Conservation (phyloP, 768 basidiomycete species). For the Hygrophoropsis aurantiaca region DNA sequence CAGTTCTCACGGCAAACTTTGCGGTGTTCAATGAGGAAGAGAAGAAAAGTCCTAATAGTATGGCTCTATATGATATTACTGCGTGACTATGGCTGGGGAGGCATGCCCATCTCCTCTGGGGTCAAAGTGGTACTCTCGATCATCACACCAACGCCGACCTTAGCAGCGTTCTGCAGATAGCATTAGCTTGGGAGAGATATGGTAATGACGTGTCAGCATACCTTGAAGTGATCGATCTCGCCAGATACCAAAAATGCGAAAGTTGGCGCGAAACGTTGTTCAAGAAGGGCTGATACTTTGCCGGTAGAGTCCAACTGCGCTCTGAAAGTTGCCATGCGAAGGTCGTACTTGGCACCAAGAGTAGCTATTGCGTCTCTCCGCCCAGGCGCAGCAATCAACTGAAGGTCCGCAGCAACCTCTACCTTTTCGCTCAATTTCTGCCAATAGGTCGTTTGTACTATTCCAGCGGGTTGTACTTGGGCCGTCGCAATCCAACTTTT, state of each 20-base stretch:
- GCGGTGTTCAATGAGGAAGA: conserved; percentile 1
- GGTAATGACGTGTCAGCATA: conserved; percentile 29
- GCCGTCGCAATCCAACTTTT: conserved; percentile 94
- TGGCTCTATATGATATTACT: conserved; percentile 28
- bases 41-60: conserved; percentile 18
- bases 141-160: conserved; percentile 97
- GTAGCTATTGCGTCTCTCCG: conserved; percentile 92
- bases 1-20: conserved; percentile 19
- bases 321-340: conserved; percentile 89
- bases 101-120: conserved; percentile 79
- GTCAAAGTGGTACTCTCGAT: conserved; percentile 84
- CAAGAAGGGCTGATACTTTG: conserved; percentile 91
- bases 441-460: conserved; percentile 93
- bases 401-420: conserved; percentile 94
- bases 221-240: conserved; percentile 99
- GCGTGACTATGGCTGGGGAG: conserved; percentile 46
- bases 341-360: conserved; percentile 94
- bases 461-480: conserved; percentile 78
- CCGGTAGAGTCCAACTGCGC: conserved; percentile 94
- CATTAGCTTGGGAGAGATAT: conserved; percentile 1
- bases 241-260: conserved; percentile 94
- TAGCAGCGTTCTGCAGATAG: conserved; percentile 74
- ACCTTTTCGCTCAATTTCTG: conserved; percentile 94
- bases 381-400: conserved; percentile 73
- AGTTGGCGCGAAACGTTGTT: conserved; percentile 93